Conservation (phyloP, 2,329 filamentous ascomycete species). For the Karstenula rhodostoma region DNA sequence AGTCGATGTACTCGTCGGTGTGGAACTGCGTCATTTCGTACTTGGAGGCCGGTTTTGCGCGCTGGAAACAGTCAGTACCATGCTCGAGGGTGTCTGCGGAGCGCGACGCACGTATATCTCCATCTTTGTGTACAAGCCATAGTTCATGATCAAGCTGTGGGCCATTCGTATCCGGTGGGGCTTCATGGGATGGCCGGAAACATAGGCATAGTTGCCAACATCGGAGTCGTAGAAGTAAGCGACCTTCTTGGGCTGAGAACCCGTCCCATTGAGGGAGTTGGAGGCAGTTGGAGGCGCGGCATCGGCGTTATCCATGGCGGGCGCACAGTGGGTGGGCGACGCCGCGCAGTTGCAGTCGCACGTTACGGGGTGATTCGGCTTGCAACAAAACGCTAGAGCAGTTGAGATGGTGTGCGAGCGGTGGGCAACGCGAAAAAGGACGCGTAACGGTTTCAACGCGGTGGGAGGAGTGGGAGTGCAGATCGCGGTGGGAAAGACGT, state of each 20-base stretch:
- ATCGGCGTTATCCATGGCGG: conserved; percentile 27
- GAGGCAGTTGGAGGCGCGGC: conserved; percentile 25
- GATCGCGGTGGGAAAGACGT: conserved; percentile 6
- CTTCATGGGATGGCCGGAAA: conserved; percentile 75
- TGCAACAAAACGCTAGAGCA: not conserved
- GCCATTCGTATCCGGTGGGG: conserved; percentile 73
- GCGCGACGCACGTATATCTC: conserved; percentile 68
- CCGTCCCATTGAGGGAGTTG: conserved; percentile 32
- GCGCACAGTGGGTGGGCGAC: conserved; percentile 11
- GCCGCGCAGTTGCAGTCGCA: conserved; percentile 4
- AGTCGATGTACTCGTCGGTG: conserved; percentile 77
- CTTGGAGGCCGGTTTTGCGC: conserved; percentile 63
- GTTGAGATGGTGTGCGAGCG: not conserved
- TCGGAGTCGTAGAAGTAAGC: conserved; percentile 99
- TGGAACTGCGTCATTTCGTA: conserved; percentile 79
- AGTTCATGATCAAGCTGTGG: conserved; percentile 73
- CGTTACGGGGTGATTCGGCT: not conserved
- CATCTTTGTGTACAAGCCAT: conserved; percentile 76
- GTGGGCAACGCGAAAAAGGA: not conserved
- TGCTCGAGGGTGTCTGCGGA: not conserved
- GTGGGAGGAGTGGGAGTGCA: conserved; percentile 13
- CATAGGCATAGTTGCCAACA: conserved; percentile 97
- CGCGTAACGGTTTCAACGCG: not conserved
- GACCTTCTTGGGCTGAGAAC: conserved; percentile 72
- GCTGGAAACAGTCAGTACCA: conserved; percentile 36